Conservation (phyloP, 2,329 filamentous ascomycete genomes). For the Cytospora schulzeri region DNA sequence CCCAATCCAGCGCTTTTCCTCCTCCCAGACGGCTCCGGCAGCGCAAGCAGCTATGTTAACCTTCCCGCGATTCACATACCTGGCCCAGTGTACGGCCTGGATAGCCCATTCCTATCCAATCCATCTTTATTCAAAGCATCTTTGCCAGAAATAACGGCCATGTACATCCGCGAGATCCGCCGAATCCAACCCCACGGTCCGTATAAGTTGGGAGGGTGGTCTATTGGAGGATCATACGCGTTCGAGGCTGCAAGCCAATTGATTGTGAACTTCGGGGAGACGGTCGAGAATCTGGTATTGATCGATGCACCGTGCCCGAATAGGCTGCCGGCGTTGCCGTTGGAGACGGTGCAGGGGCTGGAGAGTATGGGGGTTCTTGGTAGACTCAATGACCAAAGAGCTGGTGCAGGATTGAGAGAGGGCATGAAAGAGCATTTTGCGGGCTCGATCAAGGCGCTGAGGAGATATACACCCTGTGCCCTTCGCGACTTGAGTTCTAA, state of each 20-base stretch:
- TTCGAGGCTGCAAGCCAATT: conserved; percentile 16
- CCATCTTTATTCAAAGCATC: conserved; percentile 66
- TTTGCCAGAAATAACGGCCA: conserved; percentile 63
- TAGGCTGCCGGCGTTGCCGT: background rate
- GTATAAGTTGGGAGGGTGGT: conserved; percentile 72
- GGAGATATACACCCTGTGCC: background rate
- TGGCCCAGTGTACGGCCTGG: conserved; percentile 56
- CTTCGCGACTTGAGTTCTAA: background rate
- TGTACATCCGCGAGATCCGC: conserved; percentile 70
- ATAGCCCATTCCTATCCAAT: conserved; percentile 71
- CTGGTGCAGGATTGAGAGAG: background rate
- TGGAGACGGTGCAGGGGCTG: background rate
- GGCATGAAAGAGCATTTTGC: background rate
- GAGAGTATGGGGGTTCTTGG: background rate
- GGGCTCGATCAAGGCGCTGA: background rate
- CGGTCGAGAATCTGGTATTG: background rate
- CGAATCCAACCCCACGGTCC: conserved; percentile 68
- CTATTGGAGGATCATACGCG: conserved; percentile 64
- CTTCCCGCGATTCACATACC: conserved; percentile 52
- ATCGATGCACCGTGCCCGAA: background rate
- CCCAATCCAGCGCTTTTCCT: conserved; percentile 52
- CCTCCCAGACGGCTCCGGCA: conserved; percentile 57
- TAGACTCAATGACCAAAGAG: background rate
- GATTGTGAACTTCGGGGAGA: background rate
- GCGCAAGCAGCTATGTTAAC: conserved; percentile 66